phyloP scores from a whole-genome alignment of 2,329 filamentous ascomycete species.

The Furcasterigmium furcatum region DNA sequence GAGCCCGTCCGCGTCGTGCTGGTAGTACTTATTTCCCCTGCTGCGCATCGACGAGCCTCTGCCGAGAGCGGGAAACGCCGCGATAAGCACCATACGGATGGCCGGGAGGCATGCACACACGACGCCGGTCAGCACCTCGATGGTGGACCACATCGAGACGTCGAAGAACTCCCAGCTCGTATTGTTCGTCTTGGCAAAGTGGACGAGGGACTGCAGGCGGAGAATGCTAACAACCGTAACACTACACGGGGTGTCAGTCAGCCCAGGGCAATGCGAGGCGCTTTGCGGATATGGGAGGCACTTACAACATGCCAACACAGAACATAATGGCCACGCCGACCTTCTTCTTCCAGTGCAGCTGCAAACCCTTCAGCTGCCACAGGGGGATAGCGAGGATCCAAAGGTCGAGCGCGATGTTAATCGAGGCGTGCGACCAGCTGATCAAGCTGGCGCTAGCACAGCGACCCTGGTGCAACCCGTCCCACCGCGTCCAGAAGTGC shows the following conservation, averaged over 20 bases:
- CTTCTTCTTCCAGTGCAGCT: slow-evolving; percentile 40
- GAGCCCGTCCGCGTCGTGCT: slow-evolving; percentile 8
- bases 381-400: slow-evolving; percentile 45
- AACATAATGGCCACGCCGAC: slow-evolving; percentile 40
- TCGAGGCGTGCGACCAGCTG: slow-evolving; percentile 41
- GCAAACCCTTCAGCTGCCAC: slow-evolving; percentile 30
- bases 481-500: slow-evolving; percentile 49
- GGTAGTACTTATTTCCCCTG: slow-evolving; percentile 9
- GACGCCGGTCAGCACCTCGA: slow-evolving; percentile 31
- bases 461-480: slow-evolving; percentile 35
- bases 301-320: slow-evolving; percentile 34
- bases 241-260: too few species aligned
- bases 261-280: too few species aligned
- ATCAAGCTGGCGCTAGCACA: slow-evolving; percentile 43
- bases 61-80: slow-evolving; percentile 23
- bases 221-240: slow-evolving; percentile 23
- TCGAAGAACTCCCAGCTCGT: slow-evolving; percentile 18
- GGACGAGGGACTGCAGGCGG: slow-evolving; percentile 19
- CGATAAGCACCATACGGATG: slow-evolving; percentile 22
- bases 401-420: slow-evolving; percentile 44
- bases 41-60: slow-evolving; percentile 10
- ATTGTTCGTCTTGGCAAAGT: slow-evolving; percentile 15
- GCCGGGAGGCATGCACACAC: slow-evolving; percentile 30
- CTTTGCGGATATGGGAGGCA: too few species aligned
- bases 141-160: slow-evolving; percentile 25